A percentile compares a stretch with the other conserved stretches of the same genome.
phyloP scores from a whole-genome alignment of 305 asterid species.

The Solanum chacoense region DNA sequence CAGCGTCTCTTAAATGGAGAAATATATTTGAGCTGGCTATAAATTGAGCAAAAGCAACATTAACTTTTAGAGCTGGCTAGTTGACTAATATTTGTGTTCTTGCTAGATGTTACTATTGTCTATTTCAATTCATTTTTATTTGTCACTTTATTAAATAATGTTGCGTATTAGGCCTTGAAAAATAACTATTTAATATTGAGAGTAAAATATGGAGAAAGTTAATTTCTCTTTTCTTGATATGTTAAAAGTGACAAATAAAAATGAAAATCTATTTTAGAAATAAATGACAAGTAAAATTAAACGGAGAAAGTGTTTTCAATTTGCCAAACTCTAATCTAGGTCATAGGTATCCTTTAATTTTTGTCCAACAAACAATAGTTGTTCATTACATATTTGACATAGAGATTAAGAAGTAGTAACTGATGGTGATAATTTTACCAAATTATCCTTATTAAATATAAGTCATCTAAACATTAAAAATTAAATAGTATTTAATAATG shows the following conservation, averaged over 20 bases:
- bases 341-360: neutral
- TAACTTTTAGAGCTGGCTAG: neutral
- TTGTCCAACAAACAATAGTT: neutral
- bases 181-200: no score
- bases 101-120: neutral
- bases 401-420: no score
- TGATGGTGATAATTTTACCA: no score
- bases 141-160: no score
- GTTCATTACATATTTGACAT: neutral
- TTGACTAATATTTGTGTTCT: neutral
- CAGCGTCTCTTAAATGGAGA: neutral
- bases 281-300: no score
- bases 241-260: no score
- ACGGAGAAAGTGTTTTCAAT: neutral
- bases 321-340: neutral
- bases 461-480: neutral
- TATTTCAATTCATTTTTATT: no score
- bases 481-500: no score
- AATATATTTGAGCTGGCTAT: neutral
- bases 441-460: no score
- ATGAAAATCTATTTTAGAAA: no score
- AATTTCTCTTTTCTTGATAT: neutral
- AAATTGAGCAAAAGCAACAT: neutral
- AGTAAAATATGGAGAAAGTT: no score
- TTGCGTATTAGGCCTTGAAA: no score